Evolutionary conservation across 1,284 basidiomycete species (phyloP).

Genomic region (Lignosus rhinocerotis): DNA sequence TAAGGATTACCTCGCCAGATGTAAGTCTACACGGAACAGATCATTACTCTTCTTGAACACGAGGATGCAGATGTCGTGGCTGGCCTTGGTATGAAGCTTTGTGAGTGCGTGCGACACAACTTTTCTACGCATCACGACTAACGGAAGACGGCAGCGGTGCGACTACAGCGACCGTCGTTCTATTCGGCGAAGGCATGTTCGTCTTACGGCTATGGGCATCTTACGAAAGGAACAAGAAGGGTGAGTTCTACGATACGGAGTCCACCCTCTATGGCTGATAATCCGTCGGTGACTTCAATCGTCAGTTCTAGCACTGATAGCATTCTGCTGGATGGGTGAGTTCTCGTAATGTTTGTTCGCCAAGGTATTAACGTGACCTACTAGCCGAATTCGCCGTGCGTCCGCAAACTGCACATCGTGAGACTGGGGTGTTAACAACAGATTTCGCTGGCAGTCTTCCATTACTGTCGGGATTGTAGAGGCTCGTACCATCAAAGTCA

Average conservation of each 20-base stretch:
- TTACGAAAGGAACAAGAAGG: conserved; percentile 2
- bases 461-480: background rate
- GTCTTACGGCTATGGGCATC: conserved; percentile 5
- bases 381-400: background rate
- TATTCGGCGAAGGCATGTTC: conserved; percentile 10
- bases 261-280: background rate
- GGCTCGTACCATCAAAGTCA: background rate
- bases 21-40: background rate
- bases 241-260: background rate
- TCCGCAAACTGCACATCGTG: background rate
- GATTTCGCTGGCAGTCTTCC: background rate
- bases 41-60: background rate
- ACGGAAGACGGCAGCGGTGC: background rate
- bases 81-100: conserved; percentile 11
- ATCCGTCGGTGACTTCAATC: too few relatives aligned
- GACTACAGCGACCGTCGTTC: background rate
- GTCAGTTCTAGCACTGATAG: background rate
- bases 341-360: background rate
- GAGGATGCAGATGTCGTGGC: background rate
- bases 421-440: background rate
- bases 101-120: background rate
- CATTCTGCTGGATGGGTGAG: background rate
- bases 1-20: background rate
- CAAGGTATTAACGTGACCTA: background rate
- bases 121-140: background rate